Evolutionary conservation across 768 basidiomycete genomes (phyloP).

Genomic region (Termitomyces sp.): DNA sequence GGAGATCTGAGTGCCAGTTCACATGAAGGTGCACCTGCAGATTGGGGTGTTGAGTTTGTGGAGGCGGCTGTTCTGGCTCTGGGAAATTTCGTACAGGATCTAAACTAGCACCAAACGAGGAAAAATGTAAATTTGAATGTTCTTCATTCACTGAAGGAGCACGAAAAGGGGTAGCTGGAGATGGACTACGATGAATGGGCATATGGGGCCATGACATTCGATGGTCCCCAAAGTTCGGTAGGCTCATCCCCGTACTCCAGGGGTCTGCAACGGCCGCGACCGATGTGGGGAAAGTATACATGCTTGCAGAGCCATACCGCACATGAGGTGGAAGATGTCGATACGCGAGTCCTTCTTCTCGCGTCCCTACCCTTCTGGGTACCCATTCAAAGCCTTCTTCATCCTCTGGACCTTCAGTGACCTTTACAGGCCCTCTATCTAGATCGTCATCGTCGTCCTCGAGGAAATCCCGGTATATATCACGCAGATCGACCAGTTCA

Average conservation of each 20-base stretch:
- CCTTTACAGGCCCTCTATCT: slow-evolving; percentile 45
- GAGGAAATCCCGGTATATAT: slow-evolving; percentile 93
- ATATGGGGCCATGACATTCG: slow-evolving; percentile 20
- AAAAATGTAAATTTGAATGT: slow-evolving; percentile 1
- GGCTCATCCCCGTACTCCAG: slow-evolving; percentile 33
- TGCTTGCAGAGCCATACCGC: slow-evolving; percentile 53
- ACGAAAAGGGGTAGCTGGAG: slow-evolving; percentile 28
- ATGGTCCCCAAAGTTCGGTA: slow-evolving; percentile 33
- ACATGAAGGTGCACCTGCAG: slow-evolving; percentile 87
- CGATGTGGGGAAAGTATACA: slow-evolving; percentile 51
- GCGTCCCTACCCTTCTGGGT: slow-evolving; percentile 52
- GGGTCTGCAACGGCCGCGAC: slow-evolving; percentile 38
- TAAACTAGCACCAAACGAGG: slow-evolving; percentile 3
- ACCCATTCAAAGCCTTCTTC: slow-evolving; percentile 87
- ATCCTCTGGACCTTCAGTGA: slow-evolving; percentile 46
- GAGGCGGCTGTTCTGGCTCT: slow-evolving; percentile 6
- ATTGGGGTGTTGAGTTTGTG: slow-evolving; percentile 40
- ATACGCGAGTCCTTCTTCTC: slow-evolving; percentile 54
- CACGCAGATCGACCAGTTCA: slow-evolving; percentile 86
- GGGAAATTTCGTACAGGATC: slow-evolving; percentile 14
- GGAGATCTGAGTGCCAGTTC: slow-evolving; percentile 82
- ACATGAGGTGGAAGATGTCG: slow-evolving; percentile 71
- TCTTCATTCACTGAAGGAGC: slow-evolving; percentile 9
- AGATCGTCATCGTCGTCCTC: slow-evolving; percentile 69
- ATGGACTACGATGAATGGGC: slow-evolving; percentile 27